These are phyloP conservation scores for Euphorbia lathyris DNA, from an alignment of 345 rosid genomes.

Conservation along the genomic window DNA sequence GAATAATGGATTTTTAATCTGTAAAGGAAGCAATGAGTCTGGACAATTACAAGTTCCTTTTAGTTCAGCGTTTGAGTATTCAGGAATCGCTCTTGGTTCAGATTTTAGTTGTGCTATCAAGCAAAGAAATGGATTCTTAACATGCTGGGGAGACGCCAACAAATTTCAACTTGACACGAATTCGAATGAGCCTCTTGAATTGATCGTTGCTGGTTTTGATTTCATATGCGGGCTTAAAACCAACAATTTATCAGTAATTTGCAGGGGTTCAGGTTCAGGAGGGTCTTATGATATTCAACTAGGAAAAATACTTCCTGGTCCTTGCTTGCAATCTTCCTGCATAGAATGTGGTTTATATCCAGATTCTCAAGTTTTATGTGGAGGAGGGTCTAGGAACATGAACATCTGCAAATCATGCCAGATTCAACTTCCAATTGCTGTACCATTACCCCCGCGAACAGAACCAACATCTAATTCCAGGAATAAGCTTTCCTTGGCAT, in stretches of 20 bases:
- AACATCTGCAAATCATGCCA: slow-evolving; percentile 52
- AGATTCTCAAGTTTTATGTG: slow-evolving; percentile 42
- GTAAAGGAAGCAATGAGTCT: slow-evolving; percentile 39
- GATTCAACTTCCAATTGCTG: slow-evolving; percentile 40
- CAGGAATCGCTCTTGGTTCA: slow-evolving; percentile 38
- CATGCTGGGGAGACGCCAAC: slow-evolving; percentile 48
- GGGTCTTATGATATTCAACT: slow-evolving; percentile 29
- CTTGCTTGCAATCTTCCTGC: slow-evolving; percentile 49
- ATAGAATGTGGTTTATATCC: slow-evolving; percentile 42
- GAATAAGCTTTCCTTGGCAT: slow-evolving; percentile 33
- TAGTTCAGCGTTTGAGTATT: slow-evolving; percentile 42
- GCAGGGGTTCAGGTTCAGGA: slow-evolving; percentile 54
- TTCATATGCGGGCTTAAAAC: slow-evolving; percentile 52
- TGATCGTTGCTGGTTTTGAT: slow-evolving; percentile 44
- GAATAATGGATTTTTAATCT: slow-evolving; percentile 32
- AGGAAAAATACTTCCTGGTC: slow-evolving; percentile 42
- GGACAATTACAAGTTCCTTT: slow-evolving; percentile 43
- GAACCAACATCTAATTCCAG: slow-evolving; percentile 14
- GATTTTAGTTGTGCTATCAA: slow-evolving; percentile 43
- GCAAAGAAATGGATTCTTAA: slow-evolving; percentile 37
- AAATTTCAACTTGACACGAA: slow-evolving; percentile 16
- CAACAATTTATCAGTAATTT: slow-evolving; percentile 38
- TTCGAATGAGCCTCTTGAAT: slow-evolving; percentile 43
- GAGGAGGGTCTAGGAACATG: slow-evolving; percentile 49
- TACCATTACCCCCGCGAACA: slow-evolving; percentile 40